Evolutionary conservation across 2,329 filamentous ascomycete genomes (phyloP), one percentile per base, ranked within the genome.

Genomic region (Xylariaceae sp.): DNA sequence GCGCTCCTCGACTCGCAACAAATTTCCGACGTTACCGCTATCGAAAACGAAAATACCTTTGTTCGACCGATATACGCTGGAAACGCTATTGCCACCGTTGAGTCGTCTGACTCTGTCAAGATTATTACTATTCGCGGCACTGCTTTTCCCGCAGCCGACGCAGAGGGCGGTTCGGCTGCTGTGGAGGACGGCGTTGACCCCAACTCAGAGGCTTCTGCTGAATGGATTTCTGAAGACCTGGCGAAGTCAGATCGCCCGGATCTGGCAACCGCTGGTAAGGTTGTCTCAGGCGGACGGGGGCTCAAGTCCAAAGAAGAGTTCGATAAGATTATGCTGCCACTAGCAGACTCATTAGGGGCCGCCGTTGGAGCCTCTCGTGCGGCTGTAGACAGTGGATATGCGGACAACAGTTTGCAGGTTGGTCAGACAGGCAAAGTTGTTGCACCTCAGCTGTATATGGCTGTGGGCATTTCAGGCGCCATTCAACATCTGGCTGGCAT

Each of bases 371-470:
- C 94, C 23, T 96, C 91, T 45, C 86, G 94, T 66, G 94, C 94
- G 15, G 94, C 94, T 8, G 94, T 99, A 33, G 94, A 99, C 76
- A 95, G 90, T 65, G 94, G 94, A 4, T 99, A 97, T 69, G 94
- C 94, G 24, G 94, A 99, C 78, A 99, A 99, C 82, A 96, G 91
- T 73, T 78, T 99, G 64, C 94, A 99, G 77, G 93, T 99, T 61
- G 94, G 94, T 39, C 94, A 99, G 81, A 99, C 94, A 11, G 94
- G 94, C 68, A 99, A 99, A 83, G 96, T 97, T 58, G 93, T 99
- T 49, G 94, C 94, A 40, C 94, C 94, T 55, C 88, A 99, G 74
- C 79, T 99, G 57, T 99, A 99, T 72, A 82, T 99, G 64, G 95
- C 92, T 48, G 92, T 93, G 10, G 94, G 94, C 69, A 97, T 99